Base-by-base conservation (phyloP, 192 early-diverging fungal species). In the Coemansia sp. region DNA sequence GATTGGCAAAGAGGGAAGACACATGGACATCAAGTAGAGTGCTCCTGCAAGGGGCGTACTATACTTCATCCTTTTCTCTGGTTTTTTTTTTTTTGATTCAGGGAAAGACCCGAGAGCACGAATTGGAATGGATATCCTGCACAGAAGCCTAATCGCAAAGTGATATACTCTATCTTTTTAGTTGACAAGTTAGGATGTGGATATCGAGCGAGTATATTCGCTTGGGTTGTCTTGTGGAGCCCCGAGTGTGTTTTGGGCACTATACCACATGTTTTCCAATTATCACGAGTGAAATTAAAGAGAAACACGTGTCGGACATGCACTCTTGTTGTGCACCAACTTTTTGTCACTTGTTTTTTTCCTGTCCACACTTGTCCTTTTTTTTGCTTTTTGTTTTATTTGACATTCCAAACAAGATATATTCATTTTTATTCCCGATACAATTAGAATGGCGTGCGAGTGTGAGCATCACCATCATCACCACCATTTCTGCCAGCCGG, bases 381-480 rank as follows among this genome's bases (percentile, higher is more conserved):
- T 54, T 54, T 35, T 35, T 38, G 31, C 35, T 1, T 54, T 54
- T 5, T 54, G 3, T 21, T 32, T 49, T 47, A 11, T 38, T 23
- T 16, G 32, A n/a, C 27, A 56, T 43, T 43, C 22, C 14, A 32
- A 5, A 9, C 10, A 40, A 57, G 8, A 22, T 27, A 25, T 44
- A 44, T 5, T 4, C 35, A 40, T 16, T 16, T 8, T 32, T 32
- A 40, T 35, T 12, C n/a, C n/a, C n/a, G 19, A 10, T 0, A 16
- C 45, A 23, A 35, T 9, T 43, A 55, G 23, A 4, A 73, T 73
- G 71, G 56, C 60, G 8, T 73, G 71, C 53, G 65, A 63, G 12
- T 73, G 71, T 27, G 23, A 55, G 4, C 60, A 50, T 28, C 59
- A 62, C 22, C 32, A 54, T n/a, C 38, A 42, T 43, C 55, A 56